Base-by-base conservation (phyloP, 2,329 filamentous ascomycete genomes). In the Penicillium psychrosexuale region DNA sequence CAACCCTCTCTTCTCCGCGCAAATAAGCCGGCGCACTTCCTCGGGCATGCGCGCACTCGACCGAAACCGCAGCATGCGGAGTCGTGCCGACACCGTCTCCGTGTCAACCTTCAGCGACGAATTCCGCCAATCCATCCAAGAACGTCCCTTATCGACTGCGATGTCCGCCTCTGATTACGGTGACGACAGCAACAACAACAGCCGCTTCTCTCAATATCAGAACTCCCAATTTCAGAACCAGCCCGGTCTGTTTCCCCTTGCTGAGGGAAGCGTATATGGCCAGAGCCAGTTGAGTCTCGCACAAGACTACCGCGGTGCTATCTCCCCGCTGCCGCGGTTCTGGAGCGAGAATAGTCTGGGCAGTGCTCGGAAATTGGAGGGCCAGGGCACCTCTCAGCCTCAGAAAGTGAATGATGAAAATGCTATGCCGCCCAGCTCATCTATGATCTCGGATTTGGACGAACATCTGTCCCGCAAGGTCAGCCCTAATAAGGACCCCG, bases 1-100 rank as follows among this genome's bases (percentile, higher is more conserved):
- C 30, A 74, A 74, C 45, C 72, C 72, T 2, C 56, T 74, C 42
- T 74, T 74, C 54, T 71, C 72, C 3, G 69, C 68, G 2, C 69
- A 72, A 51, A 60, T 68, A 48, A 68, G 63, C 31, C 69, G 69
- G 31, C 69, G 69, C 39, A 61, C 60, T 8, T 71, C 71, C 4
- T 71, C 70, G 7, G 68, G 66, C 15, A 48, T 69, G 13, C 70
- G 72, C 17, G 68, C 70, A 2, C 58, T 74, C 3, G 69, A 72
- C 24, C 63, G 69, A 51, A 66, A 68, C n/a, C 68, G 67, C 37
- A 72, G 72, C 42, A 67, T 59, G 19, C 69, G 66, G 34, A 74
- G 71, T 45, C 67, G 71, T 12, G 66, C 71, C 1, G 70, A 73
- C 31, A 74, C 72, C 1, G 61, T 69, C 15, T 69, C 68, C 6